Base-by-base conservation (phyloP, 768 basidiomycete genomes). In the Amanita fuliginea region DNA sequence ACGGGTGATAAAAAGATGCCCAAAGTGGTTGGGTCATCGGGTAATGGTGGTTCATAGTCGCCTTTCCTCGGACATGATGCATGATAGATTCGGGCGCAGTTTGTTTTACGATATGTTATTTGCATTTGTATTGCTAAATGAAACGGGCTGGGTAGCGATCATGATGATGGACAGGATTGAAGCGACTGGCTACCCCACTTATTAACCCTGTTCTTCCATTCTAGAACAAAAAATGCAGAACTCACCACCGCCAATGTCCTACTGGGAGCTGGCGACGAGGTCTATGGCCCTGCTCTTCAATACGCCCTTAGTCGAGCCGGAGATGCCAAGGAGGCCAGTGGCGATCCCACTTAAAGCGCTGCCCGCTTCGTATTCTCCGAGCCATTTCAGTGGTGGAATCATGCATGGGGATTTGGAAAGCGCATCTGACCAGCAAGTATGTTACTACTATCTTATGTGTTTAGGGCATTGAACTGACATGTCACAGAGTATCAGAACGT, bases 1-100 rank as follows among this genome's bases (percentile, higher is more conserved):
- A 76, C 76, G 13, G 85, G 88, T 14, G 87, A 90, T 52, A 91
- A 86, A 67, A 96, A 94, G 68, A 90, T 95, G 90, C 92, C 92
- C n/a, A 94, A 93, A 58, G 72, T 71, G n/a, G 65, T 67, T 37
- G 73, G 70, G 13, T 66, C 70, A n/a, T 69, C 73, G 33, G 64
- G 62, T 41, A 56, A 58, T 46, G 53, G 59, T n/a, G 52, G 63
- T 40, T 58, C 40, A 39, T 54, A 51, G 30, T 10, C 19, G 10
- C 26, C 39, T 32, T 39, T 32, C 39, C 28, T 13, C n/a, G 46
- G 22, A 44, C 42, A 8, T 22, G n/a, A n/a, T n/a, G n/a, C n/a
- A n/a, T 30, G 30, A 30, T 44, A 21, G 19, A 14, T 32, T 35
- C 28, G 13, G 22, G 19, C 21, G 18, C 21, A 13, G 4, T 21